phyloP scores from a whole-genome alignment of 768 basidiomycete genomes.

The Fistulinella prunicolor region DNA sequence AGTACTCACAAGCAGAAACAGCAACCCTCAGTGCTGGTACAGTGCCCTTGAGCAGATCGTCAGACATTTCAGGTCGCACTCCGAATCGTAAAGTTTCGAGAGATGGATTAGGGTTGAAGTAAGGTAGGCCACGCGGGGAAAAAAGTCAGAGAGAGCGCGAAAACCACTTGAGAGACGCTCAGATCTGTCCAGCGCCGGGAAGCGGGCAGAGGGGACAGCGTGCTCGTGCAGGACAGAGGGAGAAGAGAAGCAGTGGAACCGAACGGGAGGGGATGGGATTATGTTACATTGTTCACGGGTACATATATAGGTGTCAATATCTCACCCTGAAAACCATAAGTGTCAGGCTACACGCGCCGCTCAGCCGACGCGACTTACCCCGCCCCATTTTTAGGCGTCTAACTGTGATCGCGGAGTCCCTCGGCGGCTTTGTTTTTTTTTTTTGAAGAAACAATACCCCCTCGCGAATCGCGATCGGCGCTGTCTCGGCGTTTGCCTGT shows the following conservation, averaged over 20 bases:
- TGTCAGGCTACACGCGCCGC: too few relatives aligned
- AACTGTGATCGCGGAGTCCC: too few relatives aligned
- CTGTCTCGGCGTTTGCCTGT: too few relatives aligned
- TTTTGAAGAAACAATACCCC: neutral
- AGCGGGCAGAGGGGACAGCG: neutral
- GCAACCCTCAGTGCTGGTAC: constrained; percentile 4
- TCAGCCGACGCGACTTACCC: neutral
- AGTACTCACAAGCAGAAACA: constrained; percentile 15
- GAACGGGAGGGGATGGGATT: too few relatives aligned
- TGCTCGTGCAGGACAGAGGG: neutral
- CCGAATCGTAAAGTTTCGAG: neutral
- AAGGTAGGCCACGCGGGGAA: neutral
- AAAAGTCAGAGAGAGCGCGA: too few relatives aligned
- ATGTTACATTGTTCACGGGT: too few relatives aligned
- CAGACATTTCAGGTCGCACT: neutral
- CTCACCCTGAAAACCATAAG: constrained; percentile 1
- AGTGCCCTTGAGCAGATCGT: neutral
- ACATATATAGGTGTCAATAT: neutral
- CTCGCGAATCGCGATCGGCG: neutral
- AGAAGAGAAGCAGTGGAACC: too few relatives aligned
- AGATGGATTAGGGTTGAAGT: too few relatives aligned
- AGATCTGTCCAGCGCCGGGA: neutral
- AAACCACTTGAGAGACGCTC: neutral
- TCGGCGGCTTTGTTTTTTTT: too few relatives aligned
- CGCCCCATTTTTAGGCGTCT: too few relatives aligned